Conservation (phyloP, 2,329 filamentous ascomycete genomes). For the Talaromyces albobiverticillius region DNA sequence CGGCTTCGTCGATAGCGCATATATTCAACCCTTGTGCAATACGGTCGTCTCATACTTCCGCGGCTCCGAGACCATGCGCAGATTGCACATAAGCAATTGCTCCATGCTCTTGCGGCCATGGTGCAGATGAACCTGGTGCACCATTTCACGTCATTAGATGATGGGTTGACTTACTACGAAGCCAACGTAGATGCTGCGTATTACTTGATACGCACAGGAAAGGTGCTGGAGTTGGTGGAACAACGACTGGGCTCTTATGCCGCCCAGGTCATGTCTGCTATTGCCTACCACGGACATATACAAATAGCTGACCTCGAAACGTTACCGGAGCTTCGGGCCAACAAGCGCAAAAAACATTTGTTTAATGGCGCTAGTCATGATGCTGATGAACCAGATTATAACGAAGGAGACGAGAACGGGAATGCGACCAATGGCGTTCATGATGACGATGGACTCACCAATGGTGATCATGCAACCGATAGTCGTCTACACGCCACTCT, state of each 20-base stretch:
- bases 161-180: slow-evolving; percentile 72
- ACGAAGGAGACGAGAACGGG: not conserved
- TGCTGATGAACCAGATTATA: not conserved
- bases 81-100: slow-evolving; percentile 71
- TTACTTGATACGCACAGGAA: slow-evolving; percentile 74
- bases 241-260: slow-evolving; percentile 72
- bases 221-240: slow-evolving; percentile 73
- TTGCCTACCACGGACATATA: slow-evolving; percentile 75
- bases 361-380: slow-evolving; percentile 24
- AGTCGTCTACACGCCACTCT: slow-evolving; percentile 34
- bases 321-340: slow-evolving; percentile 32
- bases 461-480: slow-evolving; percentile 24
- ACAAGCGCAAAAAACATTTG: slow-evolving; percentile 9
- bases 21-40: slow-evolving; percentile 71
- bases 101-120: slow-evolving; percentile 77
- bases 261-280: slow-evolving; percentile 68
- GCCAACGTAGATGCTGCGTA: slow-evolving; percentile 79
- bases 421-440: not conserved
- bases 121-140: slow-evolving; percentile 85
- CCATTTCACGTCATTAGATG: slow-evolving; percentile 64
- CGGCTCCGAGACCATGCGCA: slow-evolving; percentile 70
- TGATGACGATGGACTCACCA: slow-evolving; percentile 24
- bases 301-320: slow-evolving; percentile 48
- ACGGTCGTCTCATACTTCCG: slow-evolving; percentile 71
- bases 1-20: slow-evolving; percentile 62